These are phyloP conservation scores for Didymella glomerata DNA, from an alignment of 2,329 filamentous ascomycete species.

Conservation along the genomic window DNA sequence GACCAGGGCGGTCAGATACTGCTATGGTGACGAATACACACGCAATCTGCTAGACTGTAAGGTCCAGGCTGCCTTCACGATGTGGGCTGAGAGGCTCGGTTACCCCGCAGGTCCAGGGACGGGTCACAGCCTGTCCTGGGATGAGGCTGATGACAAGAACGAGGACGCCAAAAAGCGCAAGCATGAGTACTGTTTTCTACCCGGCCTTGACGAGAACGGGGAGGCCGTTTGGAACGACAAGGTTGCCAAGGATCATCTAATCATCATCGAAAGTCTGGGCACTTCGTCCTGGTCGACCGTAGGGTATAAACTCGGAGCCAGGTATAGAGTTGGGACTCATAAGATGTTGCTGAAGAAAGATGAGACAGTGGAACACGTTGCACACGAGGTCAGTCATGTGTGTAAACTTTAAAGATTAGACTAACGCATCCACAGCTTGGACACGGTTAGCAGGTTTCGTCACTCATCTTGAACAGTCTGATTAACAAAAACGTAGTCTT, in stretches of 20 bases:
- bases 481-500: background rate
- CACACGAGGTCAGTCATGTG: background rate
- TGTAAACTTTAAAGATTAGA: background rate
- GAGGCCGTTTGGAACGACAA: background rate
- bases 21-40: background rate
- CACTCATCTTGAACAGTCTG: background rate
- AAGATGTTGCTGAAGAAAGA: background rate
- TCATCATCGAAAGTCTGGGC: background rate
- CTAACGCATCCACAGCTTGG: background rate
- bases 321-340: background rate
- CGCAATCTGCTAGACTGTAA: background rate
- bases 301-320: background rate
- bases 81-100: background rate
- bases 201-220: too few relatives aligned
- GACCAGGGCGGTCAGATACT: background rate
- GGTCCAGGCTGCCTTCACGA: background rate
- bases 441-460: background rate
- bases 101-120: background rate
- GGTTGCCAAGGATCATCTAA: background rate
- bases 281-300: background rate
- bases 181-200: background rate
- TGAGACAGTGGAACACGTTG: background rate
- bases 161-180: too few relatives aligned
- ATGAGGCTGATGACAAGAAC: background rate
- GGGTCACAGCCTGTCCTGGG: background rate